Evolutionary conservation across 2,329 filamentous ascomycete species (phyloP).

Genomic region (Penicillium palitans): DNA sequence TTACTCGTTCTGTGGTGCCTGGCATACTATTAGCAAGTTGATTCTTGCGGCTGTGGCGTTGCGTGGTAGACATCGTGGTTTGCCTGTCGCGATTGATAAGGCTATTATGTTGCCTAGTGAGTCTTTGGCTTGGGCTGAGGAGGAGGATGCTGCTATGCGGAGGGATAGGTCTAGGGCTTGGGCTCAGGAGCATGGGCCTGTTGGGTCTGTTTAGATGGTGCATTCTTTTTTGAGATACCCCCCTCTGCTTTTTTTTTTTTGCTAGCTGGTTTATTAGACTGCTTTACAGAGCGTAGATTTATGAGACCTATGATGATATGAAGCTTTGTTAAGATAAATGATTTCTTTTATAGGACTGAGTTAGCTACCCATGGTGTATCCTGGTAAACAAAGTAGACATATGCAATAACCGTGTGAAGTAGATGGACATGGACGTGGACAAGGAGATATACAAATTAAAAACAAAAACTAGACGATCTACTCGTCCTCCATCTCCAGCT

Average conservation of each 20-base stretch:
- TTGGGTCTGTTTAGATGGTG: conserved; percentile 24
- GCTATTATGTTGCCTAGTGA: conserved; percentile 48
- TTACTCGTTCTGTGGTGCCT: conserved; percentile 58
- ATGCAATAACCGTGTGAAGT: conserved; percentile 14
- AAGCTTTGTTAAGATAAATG: conserved; percentile 7
- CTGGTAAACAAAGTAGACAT: conserved; percentile 13
- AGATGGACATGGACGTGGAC: conserved; percentile 8
- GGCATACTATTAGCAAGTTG: conserved; percentile 58
- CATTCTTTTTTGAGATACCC: neutral
- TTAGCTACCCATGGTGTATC: conserved; percentile 13
- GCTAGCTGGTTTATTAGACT: neutral
- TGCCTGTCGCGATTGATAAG: conserved; percentile 58
- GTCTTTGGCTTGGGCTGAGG: conserved; percentile 43
- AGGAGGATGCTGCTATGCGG: conserved; percentile 42
- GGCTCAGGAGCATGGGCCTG: conserved; percentile 27
- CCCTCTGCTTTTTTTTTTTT: neutral
- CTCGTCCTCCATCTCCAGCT: conserved; percentile 27
- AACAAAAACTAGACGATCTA: conserved; percentile 11
- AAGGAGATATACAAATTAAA: conserved; percentile 20
- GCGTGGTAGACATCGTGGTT: conserved; percentile 56
- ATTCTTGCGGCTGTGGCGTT: conserved; percentile 60
- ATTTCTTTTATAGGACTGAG: conserved; percentile 14
- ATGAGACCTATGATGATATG: conserved; percentile 10
- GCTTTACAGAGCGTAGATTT: neutral
- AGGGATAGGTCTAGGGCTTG: conserved; percentile 30